Conservation (phyloP, 2,329 filamentous ascomycete species). For the Apiospora marii region DNA sequence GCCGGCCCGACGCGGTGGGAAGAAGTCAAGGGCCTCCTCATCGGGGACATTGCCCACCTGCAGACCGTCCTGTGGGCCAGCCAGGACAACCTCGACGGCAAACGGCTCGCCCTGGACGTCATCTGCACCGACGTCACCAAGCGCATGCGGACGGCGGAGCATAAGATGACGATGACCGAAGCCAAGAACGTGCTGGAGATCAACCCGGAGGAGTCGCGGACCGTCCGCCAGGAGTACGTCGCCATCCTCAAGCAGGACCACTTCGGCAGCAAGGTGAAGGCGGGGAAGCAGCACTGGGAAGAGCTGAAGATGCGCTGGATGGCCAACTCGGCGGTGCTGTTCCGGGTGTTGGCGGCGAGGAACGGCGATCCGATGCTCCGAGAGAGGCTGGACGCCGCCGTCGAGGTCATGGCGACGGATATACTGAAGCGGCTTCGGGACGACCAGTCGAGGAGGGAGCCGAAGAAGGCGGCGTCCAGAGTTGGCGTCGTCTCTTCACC, state of each 20-base stretch:
- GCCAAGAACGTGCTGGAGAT: slow-evolving; percentile 69
- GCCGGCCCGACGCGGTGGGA: slow-evolving; percentile 80
- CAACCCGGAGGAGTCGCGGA: slow-evolving; percentile 58
- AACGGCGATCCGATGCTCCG: slow-evolving; percentile 59
- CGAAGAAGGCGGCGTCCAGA: slow-evolving; percentile 33
- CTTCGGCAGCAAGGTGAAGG: slow-evolving; percentile 77
- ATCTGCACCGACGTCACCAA: slow-evolving; percentile 86
- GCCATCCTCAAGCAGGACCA: slow-evolving; percentile 69
- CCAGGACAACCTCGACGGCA: slow-evolving; percentile 65
- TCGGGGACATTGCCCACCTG: slow-evolving; percentile 70
- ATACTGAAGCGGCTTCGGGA: slow-evolving; percentile 80
- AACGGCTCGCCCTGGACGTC: slow-evolving; percentile 76
- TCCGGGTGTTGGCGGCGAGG: slow-evolving; percentile 58
- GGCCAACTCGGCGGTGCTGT: slow-evolving; percentile 61
- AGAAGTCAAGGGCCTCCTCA: slow-evolving; percentile 70
- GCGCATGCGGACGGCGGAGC: slow-evolving; percentile 71
- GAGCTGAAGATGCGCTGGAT: slow-evolving; percentile 75
- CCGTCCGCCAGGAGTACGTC: slow-evolving; percentile 72
- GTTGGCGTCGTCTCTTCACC: background rate
- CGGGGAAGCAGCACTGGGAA: slow-evolving; percentile 75
- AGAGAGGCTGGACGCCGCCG: slow-evolving; percentile 68
- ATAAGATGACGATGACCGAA: slow-evolving; percentile 75
- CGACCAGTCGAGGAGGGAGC: slow-evolving; percentile 65
- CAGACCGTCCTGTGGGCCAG: slow-evolving; percentile 66
- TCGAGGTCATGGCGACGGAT: slow-evolving; percentile 77